phyloP scores from a whole-genome alignment of 169 alveolate genomes.

The Cryptosporidium meleagridis region DNA sequence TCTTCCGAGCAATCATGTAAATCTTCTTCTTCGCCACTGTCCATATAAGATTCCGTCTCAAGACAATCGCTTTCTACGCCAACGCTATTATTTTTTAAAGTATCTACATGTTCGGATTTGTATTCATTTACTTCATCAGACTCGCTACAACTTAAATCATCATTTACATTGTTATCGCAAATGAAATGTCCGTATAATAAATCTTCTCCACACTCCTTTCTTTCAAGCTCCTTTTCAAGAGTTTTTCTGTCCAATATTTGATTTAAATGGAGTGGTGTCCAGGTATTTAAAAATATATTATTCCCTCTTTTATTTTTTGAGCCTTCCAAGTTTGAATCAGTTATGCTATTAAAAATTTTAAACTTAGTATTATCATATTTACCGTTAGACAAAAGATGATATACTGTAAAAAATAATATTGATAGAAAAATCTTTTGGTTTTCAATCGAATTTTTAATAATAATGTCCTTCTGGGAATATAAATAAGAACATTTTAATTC shows the following conservation, averaged over 20 bases:
- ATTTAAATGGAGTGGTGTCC: constrained; percentile 83
- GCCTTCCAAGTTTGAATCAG: constrained; percentile 40
- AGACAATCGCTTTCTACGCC: not conserved
- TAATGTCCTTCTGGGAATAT: constrained; percentile 6
- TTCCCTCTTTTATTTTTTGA: constrained; percentile 77
- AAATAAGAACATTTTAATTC: constrained; percentile 46
- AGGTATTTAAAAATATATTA: constrained; percentile 80
- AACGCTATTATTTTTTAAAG: not conserved
- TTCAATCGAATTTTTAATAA: not conserved
- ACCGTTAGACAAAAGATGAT: not conserved
- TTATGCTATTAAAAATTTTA: not conserved
- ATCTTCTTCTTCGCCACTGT: not conserved
- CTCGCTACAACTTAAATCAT: constrained; percentile 7
- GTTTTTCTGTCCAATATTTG: constrained; percentile 81
- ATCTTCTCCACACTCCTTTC: constrained; percentile 74
- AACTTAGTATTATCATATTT: constrained; percentile 22
- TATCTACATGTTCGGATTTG: not conserved
- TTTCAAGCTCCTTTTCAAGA: constrained; percentile 78
- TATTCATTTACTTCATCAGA: constrained; percentile 24
- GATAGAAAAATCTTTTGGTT: constrained; percentile 28
- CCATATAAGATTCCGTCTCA: not conserved
- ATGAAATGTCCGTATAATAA: constrained; percentile 75
- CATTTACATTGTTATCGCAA: constrained; percentile 14
- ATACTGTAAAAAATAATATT: constrained; percentile 19
- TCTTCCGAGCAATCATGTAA: constrained; percentile 4